Evolutionary conservation across 1,139 yeast genomes (phyloP).

Genomic region (Scheffersomyces insectosa): DNA sequence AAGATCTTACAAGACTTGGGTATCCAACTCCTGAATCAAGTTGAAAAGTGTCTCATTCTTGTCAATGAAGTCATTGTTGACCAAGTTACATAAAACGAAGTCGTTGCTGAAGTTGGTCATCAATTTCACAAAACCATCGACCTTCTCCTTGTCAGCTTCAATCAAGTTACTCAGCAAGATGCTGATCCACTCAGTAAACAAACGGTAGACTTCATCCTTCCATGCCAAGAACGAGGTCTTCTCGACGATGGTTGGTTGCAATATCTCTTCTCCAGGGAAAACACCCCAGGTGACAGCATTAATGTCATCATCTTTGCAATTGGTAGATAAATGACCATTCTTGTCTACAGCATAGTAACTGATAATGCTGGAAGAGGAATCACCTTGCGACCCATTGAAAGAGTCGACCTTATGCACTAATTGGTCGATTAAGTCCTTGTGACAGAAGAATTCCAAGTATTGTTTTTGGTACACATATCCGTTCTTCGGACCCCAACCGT

Average conservation of each 20-base stretch:
- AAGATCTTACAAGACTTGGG: conserved; percentile 15
- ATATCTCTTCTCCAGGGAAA: conserved; percentile 87
- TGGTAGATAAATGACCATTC: conserved; percentile 57
- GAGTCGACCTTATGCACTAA: conserved; percentile 38
- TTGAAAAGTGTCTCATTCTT: conserved; percentile 50
- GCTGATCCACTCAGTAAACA: conserved; percentile 78
- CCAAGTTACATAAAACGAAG: conserved; percentile 82
- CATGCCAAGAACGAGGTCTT: conserved; percentile 87
- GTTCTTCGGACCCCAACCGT: conserved; percentile 96
- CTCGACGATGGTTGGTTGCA: conserved; percentile 94
- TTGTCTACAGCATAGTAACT: conserved; percentile 81
- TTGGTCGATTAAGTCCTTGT: conserved; percentile 50
- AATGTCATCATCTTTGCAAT: conserved; percentile 74
- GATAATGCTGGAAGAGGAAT: conserved; percentile 44
- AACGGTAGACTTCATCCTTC: conserved; percentile 92
- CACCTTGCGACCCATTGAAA: conserved; percentile 38
- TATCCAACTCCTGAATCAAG: conserved; percentile 30
- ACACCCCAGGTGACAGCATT: conserved; percentile 99
- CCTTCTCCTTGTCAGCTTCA: conserved; percentile 31
- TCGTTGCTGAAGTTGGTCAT: conserved; percentile 53
- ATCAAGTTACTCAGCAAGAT: conserved; percentile 44
- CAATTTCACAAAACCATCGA: conserved; percentile 34
- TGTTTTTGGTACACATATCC: conserved; percentile 96
- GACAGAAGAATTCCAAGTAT: conserved; percentile 82
- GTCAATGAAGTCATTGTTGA: conserved; percentile 78